A percentile compares a stretch with the other conserved stretches of the same genome.
Conservation (phyloP, 192 early-diverging fungal genomes). For the Gonapodya prolifera region DNA sequence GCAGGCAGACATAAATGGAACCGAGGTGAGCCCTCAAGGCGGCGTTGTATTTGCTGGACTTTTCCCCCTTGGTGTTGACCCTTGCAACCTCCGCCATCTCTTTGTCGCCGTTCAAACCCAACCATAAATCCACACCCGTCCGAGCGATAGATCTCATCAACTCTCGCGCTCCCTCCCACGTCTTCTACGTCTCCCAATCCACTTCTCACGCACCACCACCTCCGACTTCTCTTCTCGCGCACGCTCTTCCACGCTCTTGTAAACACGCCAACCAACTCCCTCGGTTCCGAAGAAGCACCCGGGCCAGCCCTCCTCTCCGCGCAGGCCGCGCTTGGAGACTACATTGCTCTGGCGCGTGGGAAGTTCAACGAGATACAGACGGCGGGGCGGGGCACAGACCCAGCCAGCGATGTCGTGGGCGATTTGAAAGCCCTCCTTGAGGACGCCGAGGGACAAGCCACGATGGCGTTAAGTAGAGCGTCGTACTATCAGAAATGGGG, state of each 20-base stretch:
- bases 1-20: too few species aligned
- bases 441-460: constrained; percentile 16
- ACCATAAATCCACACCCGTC: too few species aligned
- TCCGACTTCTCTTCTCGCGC: background rate
- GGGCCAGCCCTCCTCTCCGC: background rate
- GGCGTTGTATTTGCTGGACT: too few species aligned
- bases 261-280: too few species aligned
- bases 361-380: too few species aligned
- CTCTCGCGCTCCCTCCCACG: background rate
- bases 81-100: too few species aligned
- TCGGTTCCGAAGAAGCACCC: background rate
- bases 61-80: too few species aligned
- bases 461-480: constrained; percentile 8
- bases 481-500: constrained; percentile 8
- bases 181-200: background rate
- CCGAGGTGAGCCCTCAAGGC: too few species aligned
- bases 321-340: background rate
- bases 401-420: background rate
- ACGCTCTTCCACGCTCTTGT: background rate
- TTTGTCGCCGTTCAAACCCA: too few species aligned
- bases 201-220: background rate
- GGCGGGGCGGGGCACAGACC: too few species aligned
- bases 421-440: constrained; percentile 2
- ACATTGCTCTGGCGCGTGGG: background rate
- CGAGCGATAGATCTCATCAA: too few species aligned